Evolutionary conservation across 2,329 filamentous ascomycete genomes (phyloP).

Genomic region (Alternaria conjuncta): DNA sequence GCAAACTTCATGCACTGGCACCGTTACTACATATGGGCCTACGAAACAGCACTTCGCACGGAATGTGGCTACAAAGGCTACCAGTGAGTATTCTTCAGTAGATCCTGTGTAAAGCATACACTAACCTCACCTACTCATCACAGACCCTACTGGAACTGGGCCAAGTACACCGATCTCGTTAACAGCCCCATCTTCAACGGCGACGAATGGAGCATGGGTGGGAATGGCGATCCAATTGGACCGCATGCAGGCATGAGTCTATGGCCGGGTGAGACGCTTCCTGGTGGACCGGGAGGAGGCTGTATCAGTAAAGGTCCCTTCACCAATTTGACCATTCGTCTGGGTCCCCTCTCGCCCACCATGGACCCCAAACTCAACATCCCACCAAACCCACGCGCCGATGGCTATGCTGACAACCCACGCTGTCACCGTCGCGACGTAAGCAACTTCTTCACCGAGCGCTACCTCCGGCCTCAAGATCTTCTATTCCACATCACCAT

Average conservation of each 20-base stretch:
- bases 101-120: not conserved
- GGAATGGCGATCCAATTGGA: conserved; percentile 53
- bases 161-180: conserved; percentile 53
- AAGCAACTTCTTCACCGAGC: conserved; percentile 33
- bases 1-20: conserved; percentile 51
- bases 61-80: conserved; percentile 53
- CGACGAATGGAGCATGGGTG: conserved; percentile 55
- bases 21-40: conserved; percentile 52
- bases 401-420: conserved; percentile 39
- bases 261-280: conserved; percentile 40
- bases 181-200: conserved; percentile 64
- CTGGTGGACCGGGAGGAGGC: conserved; percentile 62
- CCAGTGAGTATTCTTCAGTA: conserved; percentile 19
- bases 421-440: conserved; percentile 43
- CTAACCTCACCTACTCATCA: not conserved
- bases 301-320: conserved; percentile 62
- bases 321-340: conserved; percentile 51
- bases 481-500: conserved; percentile 33
- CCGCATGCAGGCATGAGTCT: conserved; percentile 20
- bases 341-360: conserved; percentile 55
- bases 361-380: conserved; percentile 40
- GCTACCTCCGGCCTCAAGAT: conserved; percentile 23
- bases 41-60: conserved; percentile 50
- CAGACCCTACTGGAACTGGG: conserved; percentile 62
- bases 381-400: conserved; percentile 37